Evolutionary conservation across 1,139 yeast species (phyloP).

Genomic region (Suhomyces ambrosiae): DNA sequence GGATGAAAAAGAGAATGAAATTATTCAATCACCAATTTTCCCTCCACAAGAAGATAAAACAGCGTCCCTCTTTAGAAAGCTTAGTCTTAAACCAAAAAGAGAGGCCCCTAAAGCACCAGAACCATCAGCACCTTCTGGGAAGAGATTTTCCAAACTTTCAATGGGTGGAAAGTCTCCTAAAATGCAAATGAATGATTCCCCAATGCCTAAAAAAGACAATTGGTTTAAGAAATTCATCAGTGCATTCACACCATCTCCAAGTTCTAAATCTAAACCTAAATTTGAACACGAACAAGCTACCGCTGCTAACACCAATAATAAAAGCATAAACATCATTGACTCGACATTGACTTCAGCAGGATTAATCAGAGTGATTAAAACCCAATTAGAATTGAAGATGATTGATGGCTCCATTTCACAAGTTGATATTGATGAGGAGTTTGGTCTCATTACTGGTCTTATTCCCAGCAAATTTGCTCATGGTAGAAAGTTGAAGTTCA

Average conservation of each 20-base stretch:
- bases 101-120: constrained; percentile 48
- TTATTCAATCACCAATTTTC: constrained; percentile 1
- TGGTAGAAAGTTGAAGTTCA: constrained; percentile 52
- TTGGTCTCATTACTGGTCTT: constrained; percentile 47
- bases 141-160: constrained; percentile 31
- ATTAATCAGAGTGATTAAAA: constrained; percentile 37
- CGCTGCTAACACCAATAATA: constrained; percentile 13
- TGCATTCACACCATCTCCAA: constrained; percentile 17
- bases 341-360: constrained; percentile 33
- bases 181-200: constrained; percentile 10
- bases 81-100: constrained; percentile 46
- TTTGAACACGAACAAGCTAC: constrained; percentile 2
- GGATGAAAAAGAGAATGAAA: constrained; percentile 3
- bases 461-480: constrained; percentile 52
- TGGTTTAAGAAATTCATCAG: constrained; percentile 46
- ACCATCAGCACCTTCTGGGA: constrained; percentile 12
- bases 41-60: constrained; percentile 9
- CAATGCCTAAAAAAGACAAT: constrained; percentile 20
- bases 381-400: constrained; percentile 49
- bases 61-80: constrained; percentile 28
- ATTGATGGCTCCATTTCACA: constrained; percentile 53
- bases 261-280: constrained; percentile 9
- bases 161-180: constrained; percentile 16
- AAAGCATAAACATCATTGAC: constrained; percentile 37
- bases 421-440: constrained; percentile 46